Base-by-base conservation (phyloP, 1,284 basidiomycete genomes). In the Leccinum solheimii region DNA sequence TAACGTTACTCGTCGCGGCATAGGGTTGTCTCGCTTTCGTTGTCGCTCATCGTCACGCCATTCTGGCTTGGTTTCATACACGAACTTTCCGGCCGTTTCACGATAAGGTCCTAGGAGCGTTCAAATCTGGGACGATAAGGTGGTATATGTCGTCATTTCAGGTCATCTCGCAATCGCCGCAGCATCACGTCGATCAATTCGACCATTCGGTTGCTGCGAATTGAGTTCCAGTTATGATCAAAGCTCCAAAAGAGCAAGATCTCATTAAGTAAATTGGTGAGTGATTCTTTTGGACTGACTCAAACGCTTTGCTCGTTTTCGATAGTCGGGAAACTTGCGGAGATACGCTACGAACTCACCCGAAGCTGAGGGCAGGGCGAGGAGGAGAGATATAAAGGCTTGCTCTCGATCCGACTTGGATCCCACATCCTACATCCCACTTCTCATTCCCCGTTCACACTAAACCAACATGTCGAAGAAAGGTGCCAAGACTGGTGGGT, bases 291-390 rank as follows among this genome's bases (percentile, higher is more conserved):
- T 16, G 36, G 19, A 58, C 53, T 54, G 45, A n/a, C 43, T 38
- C 9, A 50, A 53, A 52, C 45, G 5, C 21, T 19, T 38, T 55
- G 11, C 36, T 52, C 49, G 10, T 50, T 60, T 64, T 56, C 59
- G 34, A 58, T 65, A 58, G 62, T 59, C 43, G 21, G 58, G 61
- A 61, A 53, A 53, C 40, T 16, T 40, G 56, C 57, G 62, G 67
- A 65, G 54, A n/a, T 23, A 19, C 57, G 63, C 59, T 63, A 64
- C 69, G 66, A 55, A 45, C 52, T 53, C 56, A 65, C 62, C 65
- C 65, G 63, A 62, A 62, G 62, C 61, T 65, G 63, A 75, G 74
- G 72, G 74, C 72, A 73, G 69, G 69, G 52, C 63, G 26, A 61
- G 55, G 61, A 55, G 11, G 19, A 57, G 23, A 45, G 55, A 40